These are phyloP conservation scores for Gardenia jasminoides DNA, from an alignment of 257 asterid genomes.

Conservation along the genomic window DNA sequence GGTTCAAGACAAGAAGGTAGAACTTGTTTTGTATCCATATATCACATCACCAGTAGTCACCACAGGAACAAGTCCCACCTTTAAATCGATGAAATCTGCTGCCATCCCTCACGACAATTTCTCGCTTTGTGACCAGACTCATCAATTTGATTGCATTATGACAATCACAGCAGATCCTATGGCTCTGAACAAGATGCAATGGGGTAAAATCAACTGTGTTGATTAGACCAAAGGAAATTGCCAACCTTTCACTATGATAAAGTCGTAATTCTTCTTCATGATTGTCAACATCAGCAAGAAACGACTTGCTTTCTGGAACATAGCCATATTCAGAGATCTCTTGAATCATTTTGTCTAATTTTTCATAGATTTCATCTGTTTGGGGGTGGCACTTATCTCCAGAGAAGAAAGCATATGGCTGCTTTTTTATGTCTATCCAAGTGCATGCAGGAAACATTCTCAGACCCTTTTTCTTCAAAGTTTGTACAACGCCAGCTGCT, in stretches of 20 bases:
- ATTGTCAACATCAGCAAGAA: slow-evolving; percentile 89
- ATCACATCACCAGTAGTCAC: slow-evolving; percentile 68
- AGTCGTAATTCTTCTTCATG: slow-evolving; percentile 40
- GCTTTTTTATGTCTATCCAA: slow-evolving; percentile 76
- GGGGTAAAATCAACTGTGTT: slow-evolving; percentile 60
- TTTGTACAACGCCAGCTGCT: slow-evolving; percentile 68
- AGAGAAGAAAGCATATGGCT: slow-evolving; percentile 55
- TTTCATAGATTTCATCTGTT: slow-evolving; percentile 50
- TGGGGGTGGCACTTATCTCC: slow-evolving; percentile 61
- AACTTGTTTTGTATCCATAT: neutral
- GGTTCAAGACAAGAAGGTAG: slow-evolving; percentile 59
- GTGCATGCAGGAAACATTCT: slow-evolving; percentile 71
- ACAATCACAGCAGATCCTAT: slow-evolving; percentile 77
- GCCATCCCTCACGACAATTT: slow-evolving; percentile 68
- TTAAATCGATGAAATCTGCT: slow-evolving; percentile 81
- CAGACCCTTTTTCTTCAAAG: slow-evolving; percentile 64
- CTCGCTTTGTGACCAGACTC: slow-evolving; percentile 47
- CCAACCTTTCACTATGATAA: slow-evolving; percentile 83
- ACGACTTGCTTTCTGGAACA: slow-evolving; percentile 35
- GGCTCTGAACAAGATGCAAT: slow-evolving; percentile 78
- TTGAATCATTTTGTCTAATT: slow-evolving; percentile 43
- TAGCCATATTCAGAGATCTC: slow-evolving; percentile 49
- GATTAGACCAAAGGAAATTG: slow-evolving; percentile 78
- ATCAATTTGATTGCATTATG: slow-evolving; percentile 64
- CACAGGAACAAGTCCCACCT: slow-evolving; percentile 67